Percentiles rank a stretch among this genome's conserved stretches.
These are phyloP conservation scores for Trichoderma reesei DNA, from an alignment of 495 filamentous ascomycete species.

Conservation along the genomic window DNA sequence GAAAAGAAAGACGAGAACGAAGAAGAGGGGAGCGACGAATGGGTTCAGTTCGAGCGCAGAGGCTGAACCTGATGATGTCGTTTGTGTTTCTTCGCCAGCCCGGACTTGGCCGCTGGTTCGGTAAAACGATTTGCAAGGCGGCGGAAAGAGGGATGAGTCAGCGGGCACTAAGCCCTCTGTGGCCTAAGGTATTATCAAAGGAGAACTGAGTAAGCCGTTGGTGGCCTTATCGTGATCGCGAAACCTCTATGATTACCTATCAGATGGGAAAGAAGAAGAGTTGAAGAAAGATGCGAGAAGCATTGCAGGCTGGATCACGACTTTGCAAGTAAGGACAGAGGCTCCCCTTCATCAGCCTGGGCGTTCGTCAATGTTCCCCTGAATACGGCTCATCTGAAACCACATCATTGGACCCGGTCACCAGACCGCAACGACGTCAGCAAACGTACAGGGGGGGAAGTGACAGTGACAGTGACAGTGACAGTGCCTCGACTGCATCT, in stretches of 20 bases:
- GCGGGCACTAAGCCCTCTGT: constrained; percentile 4
- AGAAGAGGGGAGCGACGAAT: not conserved
- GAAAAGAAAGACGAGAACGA: too few relatives aligned
- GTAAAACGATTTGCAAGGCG: constrained; percentile 8
- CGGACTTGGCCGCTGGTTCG: constrained; percentile 8
- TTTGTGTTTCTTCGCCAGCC: constrained; percentile 1
- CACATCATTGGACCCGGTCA: constrained; percentile 4
- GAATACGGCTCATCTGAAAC: not conserved
- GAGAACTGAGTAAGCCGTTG: not conserved
- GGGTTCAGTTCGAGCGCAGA: not conserved
- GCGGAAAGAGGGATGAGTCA: not conserved
- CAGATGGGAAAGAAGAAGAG: not conserved
- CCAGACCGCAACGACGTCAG: constrained; percentile 4
- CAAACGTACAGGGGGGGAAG: not conserved
- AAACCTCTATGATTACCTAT: not conserved
- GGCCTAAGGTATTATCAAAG: not conserved
- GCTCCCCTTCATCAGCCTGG: not conserved
- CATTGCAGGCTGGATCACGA: not conserved
- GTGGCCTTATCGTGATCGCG: not conserved
- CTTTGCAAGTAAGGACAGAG: not conserved
- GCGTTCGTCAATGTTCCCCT: not conserved
- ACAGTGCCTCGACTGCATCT: not conserved
- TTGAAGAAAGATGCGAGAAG: not conserved
- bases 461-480: not conserved
- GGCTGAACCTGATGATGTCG: constrained; percentile 8